Base-by-base conservation (phyloP, 257 asterid species). In the Salvia rosmarinus region DNA sequence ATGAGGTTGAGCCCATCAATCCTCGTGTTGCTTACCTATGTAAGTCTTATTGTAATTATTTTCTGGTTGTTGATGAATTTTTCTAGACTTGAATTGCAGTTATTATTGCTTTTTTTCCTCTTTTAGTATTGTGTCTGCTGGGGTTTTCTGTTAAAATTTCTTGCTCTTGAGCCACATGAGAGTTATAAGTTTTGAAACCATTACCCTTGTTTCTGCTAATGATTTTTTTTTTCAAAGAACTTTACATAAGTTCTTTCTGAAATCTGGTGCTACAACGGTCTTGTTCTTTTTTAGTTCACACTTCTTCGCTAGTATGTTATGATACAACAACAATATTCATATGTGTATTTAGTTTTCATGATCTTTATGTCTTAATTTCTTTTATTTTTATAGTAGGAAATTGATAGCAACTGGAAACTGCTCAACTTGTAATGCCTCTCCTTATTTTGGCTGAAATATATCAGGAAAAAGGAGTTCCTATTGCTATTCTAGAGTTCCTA, bases 11-110 rank as follows among this genome's bases (percentile, higher is more conserved):
- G 85, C 81, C 91, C 40, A 91, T 80, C 69, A 88, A 91, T 65
- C 87, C 96, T 8, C 87, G 99, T 80, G 99, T 94, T 69, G 98
- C 98, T 76, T 89, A 94, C 70, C 93, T 94, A 39, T 94, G 99
- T 94, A 85, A 89, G 99, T 86, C 70, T 35, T 23, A 6, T 23
- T 20, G 5, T 43, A 69, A 49, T 44, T 62, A 4, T 67, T 44
- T 16, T 52, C 21, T 13, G 13, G 51, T 6, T 17, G 17, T 21
- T 16, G 68, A 16, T 44, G 20, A 28, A 65, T 3, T 67, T 21
- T 44, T 69, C 51, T 16, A 52, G 43, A 64, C 56, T 60, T 23
- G 19, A 50, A 61, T 34, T 76, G 58, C 28, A 43, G 59, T 54
- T 67, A 44, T 3, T 11, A 35, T 42, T 25, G 20, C 21, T 19